Base-by-base conservation (phyloP, 441 rosid genomes). In the Macaranga tanarius region DNA sequence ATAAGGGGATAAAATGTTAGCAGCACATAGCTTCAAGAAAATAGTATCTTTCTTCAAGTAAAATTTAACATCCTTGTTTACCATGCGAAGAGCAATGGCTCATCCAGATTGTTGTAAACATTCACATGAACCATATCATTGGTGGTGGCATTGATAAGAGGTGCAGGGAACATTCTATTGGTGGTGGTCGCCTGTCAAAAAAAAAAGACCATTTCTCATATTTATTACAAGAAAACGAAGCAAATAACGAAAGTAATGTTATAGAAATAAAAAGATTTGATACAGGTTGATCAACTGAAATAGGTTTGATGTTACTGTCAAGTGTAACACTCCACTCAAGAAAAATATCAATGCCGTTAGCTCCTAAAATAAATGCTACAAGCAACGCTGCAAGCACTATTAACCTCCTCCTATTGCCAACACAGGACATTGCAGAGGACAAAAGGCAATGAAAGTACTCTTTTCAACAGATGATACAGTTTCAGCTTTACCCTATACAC, bases 111-210 rank as follows among this genome's bases (percentile, higher is more conserved):
- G 71, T 89, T 89, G 77, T 79, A 86, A 61, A 89, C 87, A 64
- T 77, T 89, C 62, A 87, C 77, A 67, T 83, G 73, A 72, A 89
- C 56, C 73, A 76, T 73, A 20, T 86, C 89, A 63, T 87, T 84
- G 15, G 91, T 89, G 31, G 86, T 79, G 0, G 87, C 77, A 22
- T 89, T 87, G 58, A 89, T 80, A 12, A 76, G 82, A 10, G 93
- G 93, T 59, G 91, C 93, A 2, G 93, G 93, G 63, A 89, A 89
- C 73, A 83, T 84, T 20, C 90, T 87, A 44, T 89, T 87, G 71
- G 86, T 89, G 73, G 85, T 51, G 73, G 87, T 87, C 10, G 85
- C 88, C 57, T 52, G 23, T 52, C 19, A 52, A 7, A 40, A 2
- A 38, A 13, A n/a, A 42, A 42, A n/a, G n/a, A 10, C 38, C 47